A percentile compares a stretch with the other conserved stretches of the same genome.
Conservation (phyloP, 768 basidiomycete genomes). For the Russula earlei region DNA sequence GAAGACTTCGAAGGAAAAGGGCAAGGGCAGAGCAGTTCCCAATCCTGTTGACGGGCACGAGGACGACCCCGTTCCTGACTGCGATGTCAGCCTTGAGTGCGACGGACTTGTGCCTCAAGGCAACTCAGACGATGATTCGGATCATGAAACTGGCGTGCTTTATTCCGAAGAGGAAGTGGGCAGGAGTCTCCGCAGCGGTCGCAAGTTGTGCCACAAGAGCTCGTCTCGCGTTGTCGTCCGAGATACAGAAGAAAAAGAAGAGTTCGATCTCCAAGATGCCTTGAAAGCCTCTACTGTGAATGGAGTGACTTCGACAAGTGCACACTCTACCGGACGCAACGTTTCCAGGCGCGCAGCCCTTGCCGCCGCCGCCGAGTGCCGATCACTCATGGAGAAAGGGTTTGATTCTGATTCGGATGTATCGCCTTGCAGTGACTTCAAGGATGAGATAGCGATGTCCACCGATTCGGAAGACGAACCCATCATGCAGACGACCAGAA, state of each 20-base stretch:
- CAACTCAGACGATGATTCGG: conserved; percentile 22
- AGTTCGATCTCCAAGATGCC: conserved; percentile 52
- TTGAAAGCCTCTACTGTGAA: conserved; percentile 42
- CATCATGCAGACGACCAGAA: conserved; percentile 22
- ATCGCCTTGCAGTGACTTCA: conserved; percentile 4
- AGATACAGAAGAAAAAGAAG: conserved; percentile 20
- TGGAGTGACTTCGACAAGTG: conserved; percentile 24
- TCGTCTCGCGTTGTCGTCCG: not conserved
- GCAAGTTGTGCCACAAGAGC: not conserved
- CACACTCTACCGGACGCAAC: conserved; percentile 26
- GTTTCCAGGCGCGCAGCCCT: conserved; percentile 33
- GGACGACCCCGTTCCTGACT: conserved; percentile 38
- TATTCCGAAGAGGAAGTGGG: conserved; percentile 29
- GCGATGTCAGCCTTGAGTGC: conserved; percentile 32
- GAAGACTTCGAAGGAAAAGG: conserved; percentile 11
- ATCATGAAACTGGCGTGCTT: conserved; percentile 43
- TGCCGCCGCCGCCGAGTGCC: conserved; percentile 47
- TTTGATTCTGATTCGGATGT: conserved; percentile 22
- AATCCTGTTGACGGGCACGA: not conserved
- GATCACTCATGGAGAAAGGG: conserved; percentile 27
- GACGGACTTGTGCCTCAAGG: conserved; percentile 2
- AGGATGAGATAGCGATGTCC: not conserved
- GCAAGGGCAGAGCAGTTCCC: conserved; percentile 10
- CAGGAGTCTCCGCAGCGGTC: not conserved
- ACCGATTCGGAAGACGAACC: conserved; percentile 5